phyloP scores from a whole-genome alignment of 2,329 filamentous ascomycete genomes.

The Ciborinia camelliae region DNA sequence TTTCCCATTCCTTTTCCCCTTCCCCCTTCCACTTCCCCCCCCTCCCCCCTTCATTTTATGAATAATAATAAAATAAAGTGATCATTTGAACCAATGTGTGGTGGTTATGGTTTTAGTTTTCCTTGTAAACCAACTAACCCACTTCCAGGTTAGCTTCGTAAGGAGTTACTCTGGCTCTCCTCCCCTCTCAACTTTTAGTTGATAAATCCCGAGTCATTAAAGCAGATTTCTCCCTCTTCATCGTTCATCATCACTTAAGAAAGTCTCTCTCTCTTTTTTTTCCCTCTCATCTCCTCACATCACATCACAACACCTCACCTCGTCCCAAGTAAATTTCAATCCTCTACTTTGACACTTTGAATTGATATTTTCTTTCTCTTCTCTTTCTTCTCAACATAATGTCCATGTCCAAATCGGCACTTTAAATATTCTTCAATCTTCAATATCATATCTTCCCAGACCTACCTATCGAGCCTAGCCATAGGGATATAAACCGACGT shows the following conservation, averaged over 20 bases:
- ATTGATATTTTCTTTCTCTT: neutral
- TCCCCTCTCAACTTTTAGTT: neutral
- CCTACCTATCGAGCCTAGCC: too few species aligned
- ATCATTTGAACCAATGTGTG: neutral
- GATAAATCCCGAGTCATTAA: slow-evolving; percentile 13
- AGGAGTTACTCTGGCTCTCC: neutral
- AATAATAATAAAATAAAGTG: too few species aligned
- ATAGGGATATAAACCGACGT: neutral
- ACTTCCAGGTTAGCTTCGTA: neutral
- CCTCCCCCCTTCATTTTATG: neutral
- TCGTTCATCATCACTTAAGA: neutral
- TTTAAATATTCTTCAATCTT: neutral
- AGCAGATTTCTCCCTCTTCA: slow-evolving; percentile 7
- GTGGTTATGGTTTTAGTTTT: neutral
- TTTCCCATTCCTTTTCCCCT: neutral
- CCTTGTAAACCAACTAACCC: neutral
- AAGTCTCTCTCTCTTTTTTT: neutral
- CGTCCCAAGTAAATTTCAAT: neutral
- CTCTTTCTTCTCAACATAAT: neutral
- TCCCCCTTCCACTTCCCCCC: neutral
- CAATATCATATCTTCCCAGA: too few species aligned
- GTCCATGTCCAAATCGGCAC: neutral
- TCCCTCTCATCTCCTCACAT: neutral
- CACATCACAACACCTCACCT: neutral
- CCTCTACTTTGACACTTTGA: neutral